These are phyloP conservation scores for Oxalis stricta DNA, from an alignment of 441 rosid species.

Conservation along the genomic window DNA sequence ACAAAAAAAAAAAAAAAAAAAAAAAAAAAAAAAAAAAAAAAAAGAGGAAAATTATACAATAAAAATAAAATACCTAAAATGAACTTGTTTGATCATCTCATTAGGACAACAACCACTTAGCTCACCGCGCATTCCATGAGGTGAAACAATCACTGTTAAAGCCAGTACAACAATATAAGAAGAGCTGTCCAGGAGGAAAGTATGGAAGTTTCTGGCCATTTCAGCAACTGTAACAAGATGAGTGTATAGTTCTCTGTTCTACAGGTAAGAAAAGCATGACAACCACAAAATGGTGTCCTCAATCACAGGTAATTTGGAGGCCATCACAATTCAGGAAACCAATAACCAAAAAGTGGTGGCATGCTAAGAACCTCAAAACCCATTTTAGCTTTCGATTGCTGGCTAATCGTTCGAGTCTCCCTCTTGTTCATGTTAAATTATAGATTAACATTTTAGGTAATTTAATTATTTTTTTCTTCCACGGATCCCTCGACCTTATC, in stretches of 20 bases:
- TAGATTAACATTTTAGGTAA: too few species aligned
- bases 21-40: neutral
- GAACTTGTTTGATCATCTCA: conserved; percentile 95
- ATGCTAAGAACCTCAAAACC: too few species aligned
- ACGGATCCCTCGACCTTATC: too few species aligned
- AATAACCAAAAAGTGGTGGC: neutral
- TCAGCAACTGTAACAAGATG: conserved; percentile 1
- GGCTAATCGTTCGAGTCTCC: too few species aligned
- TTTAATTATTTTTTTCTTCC: too few species aligned
- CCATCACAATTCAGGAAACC: too few species aligned
- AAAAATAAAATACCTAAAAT: conserved; percentile 39
- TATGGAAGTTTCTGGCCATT: neutral
- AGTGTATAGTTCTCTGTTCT: neutral
- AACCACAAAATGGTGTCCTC: neutral
- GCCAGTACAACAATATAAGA: conserved; percentile 15
- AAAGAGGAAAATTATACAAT: neutral
- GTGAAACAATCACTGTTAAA: conserved; percentile 79
- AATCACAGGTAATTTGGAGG: neutral
- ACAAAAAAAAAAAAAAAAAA: neutral
- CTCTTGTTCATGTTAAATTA: too few species aligned
- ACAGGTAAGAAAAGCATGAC: neutral
- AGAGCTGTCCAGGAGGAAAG: conserved; percentile 9
- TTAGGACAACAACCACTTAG: conserved; percentile 88
- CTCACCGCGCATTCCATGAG: conserved; percentile 95
- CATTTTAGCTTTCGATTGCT: too few species aligned